Evolutionary conservation across 2,329 filamentous ascomycete genomes (phyloP).

Genomic region (Ophiostoma pallidulum): DNA sequence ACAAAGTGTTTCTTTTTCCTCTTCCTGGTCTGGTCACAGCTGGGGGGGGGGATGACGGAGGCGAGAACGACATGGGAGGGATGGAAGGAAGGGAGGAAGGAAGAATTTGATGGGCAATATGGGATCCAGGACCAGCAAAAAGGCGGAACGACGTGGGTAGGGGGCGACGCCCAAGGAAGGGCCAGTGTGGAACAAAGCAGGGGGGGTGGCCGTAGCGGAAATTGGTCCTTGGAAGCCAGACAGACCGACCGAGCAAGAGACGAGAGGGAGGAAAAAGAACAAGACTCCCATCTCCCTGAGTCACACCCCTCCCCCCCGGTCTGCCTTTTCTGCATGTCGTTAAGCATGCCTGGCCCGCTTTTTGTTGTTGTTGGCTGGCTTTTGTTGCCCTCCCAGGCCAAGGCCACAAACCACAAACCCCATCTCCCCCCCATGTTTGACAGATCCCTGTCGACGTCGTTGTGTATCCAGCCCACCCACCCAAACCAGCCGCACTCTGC

Average conservation of each 20-base stretch:
- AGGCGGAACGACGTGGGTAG: constrained; percentile 1
- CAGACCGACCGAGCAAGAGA: background rate
- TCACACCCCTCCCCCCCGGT: too few species aligned
- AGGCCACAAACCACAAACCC: constrained; percentile 8
- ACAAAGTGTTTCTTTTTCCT: too few species aligned
- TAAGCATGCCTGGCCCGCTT: too few species aligned
- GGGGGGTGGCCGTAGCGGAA: constrained; percentile 7
- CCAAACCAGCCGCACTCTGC: constrained; percentile 9
- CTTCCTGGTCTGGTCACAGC: background rate
- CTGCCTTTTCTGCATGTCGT: too few species aligned
- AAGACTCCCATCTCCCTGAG: too few species aligned
- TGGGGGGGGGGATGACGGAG: constrained; percentile 11
- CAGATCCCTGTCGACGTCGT: constrained; percentile 12
- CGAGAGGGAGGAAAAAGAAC: background rate
- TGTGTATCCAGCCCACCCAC: constrained; percentile 8
- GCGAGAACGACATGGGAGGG: background rate
- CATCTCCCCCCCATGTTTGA: constrained; percentile 15
- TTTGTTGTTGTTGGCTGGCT: background rate
- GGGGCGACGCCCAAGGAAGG: background rate
- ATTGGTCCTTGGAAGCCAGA: constrained; percentile 5
- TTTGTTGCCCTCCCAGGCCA: background rate
- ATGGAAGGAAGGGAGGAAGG: constrained; percentile 3
- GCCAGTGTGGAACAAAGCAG: constrained; percentile 1
- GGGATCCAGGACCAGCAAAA: background rate
- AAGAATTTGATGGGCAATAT: too few species aligned